These are phyloP conservation scores for Citrus sinensis DNA, from an alignment of 345 rosid species.

Conservation along the genomic window DNA sequence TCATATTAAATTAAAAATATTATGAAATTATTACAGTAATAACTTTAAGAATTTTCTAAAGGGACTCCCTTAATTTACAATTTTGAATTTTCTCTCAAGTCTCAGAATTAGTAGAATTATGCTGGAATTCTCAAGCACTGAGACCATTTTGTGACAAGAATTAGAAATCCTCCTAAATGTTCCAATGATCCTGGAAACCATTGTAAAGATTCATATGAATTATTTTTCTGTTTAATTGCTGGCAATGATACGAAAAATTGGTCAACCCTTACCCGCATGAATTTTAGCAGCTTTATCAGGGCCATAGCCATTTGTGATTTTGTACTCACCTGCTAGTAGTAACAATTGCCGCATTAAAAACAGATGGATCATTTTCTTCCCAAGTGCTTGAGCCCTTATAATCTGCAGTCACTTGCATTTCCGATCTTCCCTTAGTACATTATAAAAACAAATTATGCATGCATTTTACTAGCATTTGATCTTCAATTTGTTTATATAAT, in stretches of 20 bases:
- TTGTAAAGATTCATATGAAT: not conserved
- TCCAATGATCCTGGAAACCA: slow-evolving; percentile 27
- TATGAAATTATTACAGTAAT: too few species aligned
- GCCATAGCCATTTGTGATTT: slow-evolving; percentile 35
- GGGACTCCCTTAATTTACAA: too few species aligned
- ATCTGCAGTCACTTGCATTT: slow-evolving; percentile 27
- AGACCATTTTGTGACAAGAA: slow-evolving; percentile 33
- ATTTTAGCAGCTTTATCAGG: slow-evolving; percentile 21
- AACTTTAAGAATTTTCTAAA: too few species aligned
- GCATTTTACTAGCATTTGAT: not conserved
- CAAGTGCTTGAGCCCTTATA: slow-evolving; percentile 20
- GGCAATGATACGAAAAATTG: not conserved
- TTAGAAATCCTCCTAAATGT: slow-evolving; percentile 27
- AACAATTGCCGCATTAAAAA: slow-evolving; percentile 19
- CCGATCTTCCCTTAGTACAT: slow-evolving; percentile 13
- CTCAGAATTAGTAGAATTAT: too few species aligned
- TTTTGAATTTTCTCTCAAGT: too few species aligned
- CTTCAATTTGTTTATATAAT: not conserved
- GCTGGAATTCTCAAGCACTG: not conserved
- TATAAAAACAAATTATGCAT: not conserved
- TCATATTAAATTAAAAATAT: too few species aligned
- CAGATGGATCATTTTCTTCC: slow-evolving; percentile 28
- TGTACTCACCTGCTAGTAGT: slow-evolving; percentile 26
- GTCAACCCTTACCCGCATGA: not conserved
- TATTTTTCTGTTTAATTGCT: not conserved